A percentile compares a stretch with the other conserved stretches of the same genome.
Evolutionary conservation across 2,329 filamentous ascomycete genomes (phyloP).

Genomic region (Beauveria australis): DNA sequence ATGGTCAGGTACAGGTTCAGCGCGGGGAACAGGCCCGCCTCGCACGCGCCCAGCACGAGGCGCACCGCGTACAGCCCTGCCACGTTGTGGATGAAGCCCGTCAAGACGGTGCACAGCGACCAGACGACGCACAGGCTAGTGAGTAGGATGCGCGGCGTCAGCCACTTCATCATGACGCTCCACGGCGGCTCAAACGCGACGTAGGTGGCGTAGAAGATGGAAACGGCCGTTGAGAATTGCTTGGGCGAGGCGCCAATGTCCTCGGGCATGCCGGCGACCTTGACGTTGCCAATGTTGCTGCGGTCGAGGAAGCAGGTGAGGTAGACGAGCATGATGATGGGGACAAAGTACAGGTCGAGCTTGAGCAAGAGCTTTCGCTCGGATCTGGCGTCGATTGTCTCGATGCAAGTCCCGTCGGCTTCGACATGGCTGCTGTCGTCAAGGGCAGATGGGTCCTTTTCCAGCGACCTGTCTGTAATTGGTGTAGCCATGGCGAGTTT

Average conservation of each 20-base stretch:
- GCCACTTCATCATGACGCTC: constrained; percentile 24
- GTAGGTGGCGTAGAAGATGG: constrained; percentile 26
- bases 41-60: constrained; percentile 19
- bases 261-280: constrained; percentile 25
- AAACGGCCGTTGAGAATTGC: constrained; percentile 24
- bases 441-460: not conserved
- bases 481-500: not conserved
- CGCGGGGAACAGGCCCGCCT: constrained; percentile 20
- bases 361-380: constrained; percentile 24
- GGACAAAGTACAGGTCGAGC: constrained; percentile 25
- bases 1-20: constrained; percentile 21
- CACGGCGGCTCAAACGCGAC: constrained; percentile 24
- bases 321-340: constrained; percentile 48
- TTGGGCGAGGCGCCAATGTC: constrained; percentile 23
- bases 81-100: constrained; percentile 23
- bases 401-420: constrained; percentile 10
- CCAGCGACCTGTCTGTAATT: not conserved
- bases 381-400: constrained; percentile 20
- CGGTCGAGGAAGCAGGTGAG: constrained; percentile 47
- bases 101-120: constrained; percentile 21
- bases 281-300: constrained; percentile 36
- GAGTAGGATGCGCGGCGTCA: constrained; percentile 25
- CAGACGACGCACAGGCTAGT: constrained; percentile 20
- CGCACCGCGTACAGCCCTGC: constrained; percentile 19
- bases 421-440: not conserved